Conservation (phyloP, 106 monocot species). For the Hemerocallis citrina region DNA sequence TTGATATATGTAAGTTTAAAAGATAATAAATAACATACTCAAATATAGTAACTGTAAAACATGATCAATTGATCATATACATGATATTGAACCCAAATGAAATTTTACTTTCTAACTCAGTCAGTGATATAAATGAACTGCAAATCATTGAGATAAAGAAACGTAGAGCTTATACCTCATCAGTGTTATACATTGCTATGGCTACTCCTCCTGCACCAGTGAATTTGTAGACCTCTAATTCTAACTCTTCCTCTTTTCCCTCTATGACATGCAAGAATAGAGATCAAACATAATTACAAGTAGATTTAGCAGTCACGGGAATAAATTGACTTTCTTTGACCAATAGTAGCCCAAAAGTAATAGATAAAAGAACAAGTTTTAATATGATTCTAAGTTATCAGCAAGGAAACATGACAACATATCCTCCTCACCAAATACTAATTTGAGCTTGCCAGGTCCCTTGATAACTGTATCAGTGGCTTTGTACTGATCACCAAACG, state of each 20-base stretch:
- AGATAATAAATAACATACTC: too few species aligned
- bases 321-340: too few species aligned
- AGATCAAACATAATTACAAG: background rate
- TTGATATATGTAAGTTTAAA: too few species aligned
- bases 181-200: slow-evolving; percentile 91
- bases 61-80: too few species aligned
- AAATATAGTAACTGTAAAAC: too few species aligned
- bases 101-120: background rate
- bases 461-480: slow-evolving; percentile 88
- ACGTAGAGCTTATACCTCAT: slow-evolving; percentile 80
- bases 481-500: slow-evolving; percentile 97
- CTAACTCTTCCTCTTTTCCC: slow-evolving; percentile 63
- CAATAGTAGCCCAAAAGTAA: too few species aligned
- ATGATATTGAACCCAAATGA: too few species aligned
- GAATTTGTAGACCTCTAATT: slow-evolving; percentile 86
- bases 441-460: slow-evolving; percentile 89
- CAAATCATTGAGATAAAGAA: too few species aligned
- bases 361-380: too few species aligned
- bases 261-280: slow-evolving; percentile 30
- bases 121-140: background rate
- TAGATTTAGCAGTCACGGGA: too few species aligned
- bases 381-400: background rate
- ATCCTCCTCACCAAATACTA: slow-evolving; percentile 83
- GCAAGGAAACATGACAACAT: background rate
- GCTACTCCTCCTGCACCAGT: slow-evolving; percentile 88